Base-by-base conservation (phyloP, 75 land plant genomes). In the Picea glauca region DNA sequence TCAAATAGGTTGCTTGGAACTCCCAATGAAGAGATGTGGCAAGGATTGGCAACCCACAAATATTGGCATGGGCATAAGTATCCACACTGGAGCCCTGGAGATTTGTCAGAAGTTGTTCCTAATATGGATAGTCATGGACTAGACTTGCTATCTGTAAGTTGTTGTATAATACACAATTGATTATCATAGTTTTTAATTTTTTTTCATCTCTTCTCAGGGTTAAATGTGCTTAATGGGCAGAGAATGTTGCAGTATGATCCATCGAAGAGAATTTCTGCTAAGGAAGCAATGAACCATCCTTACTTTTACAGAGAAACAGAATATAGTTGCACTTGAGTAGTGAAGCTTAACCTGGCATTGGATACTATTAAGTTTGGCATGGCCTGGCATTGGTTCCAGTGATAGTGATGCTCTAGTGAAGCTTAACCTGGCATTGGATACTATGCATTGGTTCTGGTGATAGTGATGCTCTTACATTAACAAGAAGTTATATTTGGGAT, bases 201-300 rank as follows among this genome's bases (percentile, higher is more conserved):
- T 50, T 8, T 50, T 12, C 56, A 50, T 50, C 11, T 50, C 56
- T 50, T 0, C 56, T 50, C 11, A 50, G 8, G 56, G 11, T 50
- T 50, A 64, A 62, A 64, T 30, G 15, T 13, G 5, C 32, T 3
- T 31, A 8, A 64, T 31, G 8, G 75, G 64, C 85, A 83, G 85
- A 76, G 67, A 72, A 85, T 83, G 85, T 35, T 85, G 76, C 68
- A 77, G 54, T 77, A 74, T 62, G 79, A 86, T 58, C 87, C 87
- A 4, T 68, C 78, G 20, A 80, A 83, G 82, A 75, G 85, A 32
- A 80, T 83, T 58, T 86, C 85, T 70, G 87, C 85, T 15, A 86
- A 80, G 62, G 85, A 81, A 31, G 85, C 87, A 38, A 21, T 86
- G 61, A 85, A 86, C 18, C 87, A 86, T 72, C 79, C 87, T 30